Evolutionary conservation across 805 yeast species (phyloP).

Genomic region (Sungouiella blattae): DNA sequence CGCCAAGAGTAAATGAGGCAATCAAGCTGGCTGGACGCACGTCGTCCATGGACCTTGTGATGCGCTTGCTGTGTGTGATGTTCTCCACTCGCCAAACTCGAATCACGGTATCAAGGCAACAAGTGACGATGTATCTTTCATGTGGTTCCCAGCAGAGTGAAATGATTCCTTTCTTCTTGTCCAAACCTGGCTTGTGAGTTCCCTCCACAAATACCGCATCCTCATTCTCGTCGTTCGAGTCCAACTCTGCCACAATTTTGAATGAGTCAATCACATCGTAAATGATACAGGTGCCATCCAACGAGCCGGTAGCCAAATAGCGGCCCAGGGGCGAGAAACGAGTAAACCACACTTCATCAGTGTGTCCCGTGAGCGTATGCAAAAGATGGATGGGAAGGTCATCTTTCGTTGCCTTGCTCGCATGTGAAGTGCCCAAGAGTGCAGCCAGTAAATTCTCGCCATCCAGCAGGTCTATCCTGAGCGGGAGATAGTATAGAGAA

Average conservation of each 20-base stretch:
- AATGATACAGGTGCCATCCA: constrained; percentile 59
- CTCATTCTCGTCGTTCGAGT: constrained; percentile 26
- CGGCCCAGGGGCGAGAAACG: constrained; percentile 76
- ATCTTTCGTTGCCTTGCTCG: constrained; percentile 1
- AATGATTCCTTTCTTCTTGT: constrained; percentile 38
- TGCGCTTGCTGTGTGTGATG: constrained; percentile 20
- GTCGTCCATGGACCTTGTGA: constrained; percentile 25
- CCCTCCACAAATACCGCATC: constrained; percentile 23
- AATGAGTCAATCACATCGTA: constrained; percentile 57
- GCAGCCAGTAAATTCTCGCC: background rate
- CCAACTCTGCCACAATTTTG: constrained; percentile 27
- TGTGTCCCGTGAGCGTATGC: constrained; percentile 49
- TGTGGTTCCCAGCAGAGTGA: constrained; percentile 76
- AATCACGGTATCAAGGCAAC: constrained; percentile 69
- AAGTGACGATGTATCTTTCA: constrained; percentile 61
- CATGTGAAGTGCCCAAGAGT: background rate
- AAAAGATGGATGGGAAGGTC: constrained; percentile 47
- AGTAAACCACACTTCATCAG: constrained; percentile 81
- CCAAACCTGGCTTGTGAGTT: constrained; percentile 22
- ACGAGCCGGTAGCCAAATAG: constrained; percentile 72
- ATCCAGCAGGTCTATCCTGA: constrained; percentile 3
- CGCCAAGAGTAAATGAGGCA: constrained; percentile 39
- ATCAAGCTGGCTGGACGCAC: constrained; percentile 14
- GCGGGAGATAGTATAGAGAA: constrained; percentile 14
- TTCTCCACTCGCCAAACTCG: constrained; percentile 61